Conservation (phyloP, 1,284 basidiomycete genomes). For the Marasmius sp. region DNA sequence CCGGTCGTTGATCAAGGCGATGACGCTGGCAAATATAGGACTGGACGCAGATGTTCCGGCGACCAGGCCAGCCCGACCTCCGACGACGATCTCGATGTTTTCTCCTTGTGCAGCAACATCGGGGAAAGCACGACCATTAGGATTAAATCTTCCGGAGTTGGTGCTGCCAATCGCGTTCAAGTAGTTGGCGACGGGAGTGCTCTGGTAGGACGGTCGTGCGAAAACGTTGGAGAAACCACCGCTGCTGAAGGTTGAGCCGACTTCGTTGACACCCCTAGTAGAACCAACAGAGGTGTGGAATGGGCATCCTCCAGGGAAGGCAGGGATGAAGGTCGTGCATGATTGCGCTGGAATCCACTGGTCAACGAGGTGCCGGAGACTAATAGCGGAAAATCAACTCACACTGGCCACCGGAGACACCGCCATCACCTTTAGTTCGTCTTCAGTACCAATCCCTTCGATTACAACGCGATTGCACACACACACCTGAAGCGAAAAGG, state of each 20-base stretch:
- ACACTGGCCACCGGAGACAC: constrained; percentile 34
- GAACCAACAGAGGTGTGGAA: constrained; percentile 27
- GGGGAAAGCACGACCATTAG: constrained; percentile 40
- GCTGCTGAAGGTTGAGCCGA: constrained; percentile 31
- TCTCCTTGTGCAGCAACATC: constrained; percentile 41
- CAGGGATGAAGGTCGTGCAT: constrained; percentile 31
- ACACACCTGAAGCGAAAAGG: constrained; percentile 33
- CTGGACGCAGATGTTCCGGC: constrained; percentile 39
- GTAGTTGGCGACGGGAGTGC: constrained; percentile 22
- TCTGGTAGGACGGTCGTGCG: constrained; percentile 35
- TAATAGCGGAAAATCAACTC: neutral
- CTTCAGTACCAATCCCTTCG: neutral
- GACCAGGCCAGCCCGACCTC: constrained; percentile 21
- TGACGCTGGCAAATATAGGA: constrained; percentile 38
- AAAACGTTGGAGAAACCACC: constrained; percentile 44
- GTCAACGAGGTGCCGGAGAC: neutral
- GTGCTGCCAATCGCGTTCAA: constrained; percentile 31
- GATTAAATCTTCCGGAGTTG: constrained; percentile 33
- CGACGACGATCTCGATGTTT: constrained; percentile 26
- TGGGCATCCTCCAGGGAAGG: constrained; percentile 30
- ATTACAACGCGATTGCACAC: neutral
- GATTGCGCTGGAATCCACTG: neutral
- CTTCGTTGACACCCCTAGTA: constrained; percentile 27
- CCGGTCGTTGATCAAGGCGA: constrained; percentile 42
- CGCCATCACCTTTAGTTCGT: constrained; percentile 24